Percentiles rank a stretch among this genome's conserved stretches.
Conservation (phyloP, 2,329 filamentous ascomycete genomes). For the Claviceps arundinis region DNA sequence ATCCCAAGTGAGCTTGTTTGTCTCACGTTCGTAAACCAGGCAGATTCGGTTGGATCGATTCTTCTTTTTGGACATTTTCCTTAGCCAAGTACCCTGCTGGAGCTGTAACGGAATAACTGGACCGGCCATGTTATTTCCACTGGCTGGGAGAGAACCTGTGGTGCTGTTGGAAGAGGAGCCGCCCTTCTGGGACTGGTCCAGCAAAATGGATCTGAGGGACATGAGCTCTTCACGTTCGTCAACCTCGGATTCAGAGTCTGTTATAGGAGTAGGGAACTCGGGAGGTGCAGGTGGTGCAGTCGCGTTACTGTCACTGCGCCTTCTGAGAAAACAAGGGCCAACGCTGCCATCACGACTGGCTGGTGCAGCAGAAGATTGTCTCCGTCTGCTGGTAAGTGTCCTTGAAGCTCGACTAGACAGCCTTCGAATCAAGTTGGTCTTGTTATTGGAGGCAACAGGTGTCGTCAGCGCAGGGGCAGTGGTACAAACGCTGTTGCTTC, state of each 20-base stretch:
- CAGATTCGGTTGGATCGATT: constrained; percentile 57
- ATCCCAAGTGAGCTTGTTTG: constrained; percentile 83
- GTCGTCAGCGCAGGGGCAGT: background rate
- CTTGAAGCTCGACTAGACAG: constrained; percentile 70
- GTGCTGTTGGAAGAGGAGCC: constrained; percentile 35
- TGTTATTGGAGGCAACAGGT: constrained; percentile 11
- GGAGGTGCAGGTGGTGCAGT: constrained; percentile 46
- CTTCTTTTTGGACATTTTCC: constrained; percentile 81
- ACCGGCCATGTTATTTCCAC: constrained; percentile 36
- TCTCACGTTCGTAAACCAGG: constrained; percentile 63
- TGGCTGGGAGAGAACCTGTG: constrained; percentile 31
- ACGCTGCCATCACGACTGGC: constrained; percentile 76
- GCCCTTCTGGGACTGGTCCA: constrained; percentile 29
- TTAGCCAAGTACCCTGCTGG: constrained; percentile 63
- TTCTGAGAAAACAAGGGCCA: constrained; percentile 75
- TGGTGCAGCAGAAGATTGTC: constrained; percentile 64
- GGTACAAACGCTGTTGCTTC: constrained; percentile 8
- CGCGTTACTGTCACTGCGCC: constrained; percentile 80
- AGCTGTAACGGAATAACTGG: constrained; percentile 67
- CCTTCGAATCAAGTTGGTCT: constrained; percentile 57
- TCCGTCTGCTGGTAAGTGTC: constrained; percentile 50
- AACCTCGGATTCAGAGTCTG: constrained; percentile 46
- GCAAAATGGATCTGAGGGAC: constrained; percentile 23
- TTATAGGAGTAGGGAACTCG: constrained; percentile 25
- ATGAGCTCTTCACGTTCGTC: constrained; percentile 34